Base-by-base conservation (phyloP, 345 rosid species). In the Orychophragmus violaceus region DNA sequence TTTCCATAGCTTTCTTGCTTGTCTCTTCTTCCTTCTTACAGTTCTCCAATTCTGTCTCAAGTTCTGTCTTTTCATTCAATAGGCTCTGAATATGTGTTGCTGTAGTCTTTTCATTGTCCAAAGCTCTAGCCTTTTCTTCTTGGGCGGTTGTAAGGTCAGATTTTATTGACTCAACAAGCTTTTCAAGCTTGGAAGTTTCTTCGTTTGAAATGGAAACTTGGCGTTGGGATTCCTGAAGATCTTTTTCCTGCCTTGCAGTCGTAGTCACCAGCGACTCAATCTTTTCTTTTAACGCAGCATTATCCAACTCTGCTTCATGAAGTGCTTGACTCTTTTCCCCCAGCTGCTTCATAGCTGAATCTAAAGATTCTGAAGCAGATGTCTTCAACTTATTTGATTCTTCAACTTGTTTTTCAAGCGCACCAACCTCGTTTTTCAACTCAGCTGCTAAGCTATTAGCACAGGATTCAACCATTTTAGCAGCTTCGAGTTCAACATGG, bases 1-100 rank as follows among this genome's bases (percentile, higher is more conserved):
- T 84, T 73, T 87, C 98, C 82, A 82, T 83, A 41, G 88, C 92
- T 79, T 87, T 84, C 82, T 89, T 89, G 80, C 87, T 84, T 80
- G 82, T 84, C 79, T 84, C 92, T 72, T 87, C 96, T 79, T 87
- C 95, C 19, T 81, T 81, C 76, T 71, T 82, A 41, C 77, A 80
- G 25, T 59, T 84, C 69, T 84, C 87, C 82, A 89, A 59, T 35
- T 87, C 88, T 45, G 61, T 76, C 6, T 81, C 76, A 33, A 87
- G 87, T 42, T 82, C 80, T 52, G 77, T 77, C 76, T 83, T 91
- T 82, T 85, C 92, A 66, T 84, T 88, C 52, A 87, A 51, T 56
- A 91, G 77, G 59, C 30, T 77, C 72, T 84, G 82, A 62, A 85
- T 81, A 62, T 80, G 82, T 16, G 90, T 83, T 52, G 86, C 79